Evolutionary conservation across 805 yeast species (phyloP), one percentile per base, ranked within the genome.

Genomic region (Saccharomycopsis selenospora): DNA sequence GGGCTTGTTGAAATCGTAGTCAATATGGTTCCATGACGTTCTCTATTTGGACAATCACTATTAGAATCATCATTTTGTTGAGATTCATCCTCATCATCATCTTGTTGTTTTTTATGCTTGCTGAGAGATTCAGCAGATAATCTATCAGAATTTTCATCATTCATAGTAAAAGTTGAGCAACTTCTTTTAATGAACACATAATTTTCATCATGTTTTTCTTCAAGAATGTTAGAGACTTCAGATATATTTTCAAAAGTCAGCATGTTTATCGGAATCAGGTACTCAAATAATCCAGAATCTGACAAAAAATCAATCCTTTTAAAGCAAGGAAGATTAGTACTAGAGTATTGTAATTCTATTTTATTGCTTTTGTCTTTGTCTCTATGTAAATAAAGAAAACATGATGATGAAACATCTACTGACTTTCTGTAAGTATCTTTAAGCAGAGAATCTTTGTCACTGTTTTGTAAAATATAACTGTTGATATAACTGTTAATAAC

Each of bases 311-410:
- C 17, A 5, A 33, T 33, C 6, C 38, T 17, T 14, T 33, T 33
- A 20, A 33, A 33, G 10, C 38, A 33, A 17, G 38, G 38, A 20
- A 33, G 38, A 33, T 33, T 33, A 14, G 38, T 33, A 20, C 38
- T 33, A 20, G 38, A 33, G 17, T 14, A 33, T 17, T 20, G 38
- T 14, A 33, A 10, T 10, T 33, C 38, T 20, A 33, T 14, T 20
- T 33, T 33, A 6, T 17, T 17, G 10, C 17, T 20, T 17, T 33
- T 20, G 6, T 10, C 10, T 17, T 17, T 33, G n/a, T 33, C 38
- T 14, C 38, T 17, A 6, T 33, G 20, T 20, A 33, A 33, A 20
- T 33, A 33, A 20, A 33, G 38, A 10, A 33, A 33, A 14, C 38
- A 33, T 6, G 20, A 33, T 17, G 38, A 20, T 20, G 38, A 20